Conservation (phyloP, 371 early-diverging fungal genomes). For the Syncephalastrum racemosum region DNA sequence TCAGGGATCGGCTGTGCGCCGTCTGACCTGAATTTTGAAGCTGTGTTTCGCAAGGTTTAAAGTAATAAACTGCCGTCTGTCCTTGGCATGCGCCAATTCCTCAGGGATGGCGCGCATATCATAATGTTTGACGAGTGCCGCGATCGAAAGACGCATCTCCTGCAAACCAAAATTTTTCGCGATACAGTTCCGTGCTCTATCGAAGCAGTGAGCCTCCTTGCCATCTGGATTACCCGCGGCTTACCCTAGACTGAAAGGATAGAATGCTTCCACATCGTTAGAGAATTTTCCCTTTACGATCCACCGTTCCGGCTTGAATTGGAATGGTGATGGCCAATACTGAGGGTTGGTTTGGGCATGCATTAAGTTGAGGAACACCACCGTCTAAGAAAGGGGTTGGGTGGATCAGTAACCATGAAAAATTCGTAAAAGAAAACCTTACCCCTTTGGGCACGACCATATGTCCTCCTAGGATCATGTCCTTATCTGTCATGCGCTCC, state of each 20-base stretch:
- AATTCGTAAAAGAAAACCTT: conserved; percentile 1
- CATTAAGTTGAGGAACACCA: no score
- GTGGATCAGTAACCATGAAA: no score
- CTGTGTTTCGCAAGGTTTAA: conserved; percentile 22
- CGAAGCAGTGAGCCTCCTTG: neutral
- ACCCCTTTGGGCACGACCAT: conserved; percentile 25
- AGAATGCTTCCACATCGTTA: conserved; percentile 18
- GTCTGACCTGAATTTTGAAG: conserved; percentile 23
- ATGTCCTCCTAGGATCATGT: conserved; percentile 16
- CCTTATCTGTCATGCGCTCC: conserved; percentile 14
- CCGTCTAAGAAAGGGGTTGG: no score
- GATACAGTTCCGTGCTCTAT: conserved; percentile 49
- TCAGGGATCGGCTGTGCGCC: neutral
- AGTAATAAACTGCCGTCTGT: conserved; percentile 28
- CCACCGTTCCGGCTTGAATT: conserved; percentile 38
- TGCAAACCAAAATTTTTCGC: conserved; percentile 50
- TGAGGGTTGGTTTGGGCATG: conserved; percentile 6
- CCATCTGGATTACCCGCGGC: neutral
- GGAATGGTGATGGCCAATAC: conserved; percentile 22
- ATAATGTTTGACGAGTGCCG: conserved; percentile 30
- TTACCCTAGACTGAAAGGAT: conserved; percentile 40
- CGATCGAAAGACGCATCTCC: conserved; percentile 46
- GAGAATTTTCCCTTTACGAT: conserved; percentile 4
- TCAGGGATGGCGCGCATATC: conserved; percentile 26
- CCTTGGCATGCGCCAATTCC: conserved; percentile 23